These are phyloP conservation scores for Durio zibethinus DNA, from an alignment of 345 rosid species.

Conservation along the genomic window DNA sequence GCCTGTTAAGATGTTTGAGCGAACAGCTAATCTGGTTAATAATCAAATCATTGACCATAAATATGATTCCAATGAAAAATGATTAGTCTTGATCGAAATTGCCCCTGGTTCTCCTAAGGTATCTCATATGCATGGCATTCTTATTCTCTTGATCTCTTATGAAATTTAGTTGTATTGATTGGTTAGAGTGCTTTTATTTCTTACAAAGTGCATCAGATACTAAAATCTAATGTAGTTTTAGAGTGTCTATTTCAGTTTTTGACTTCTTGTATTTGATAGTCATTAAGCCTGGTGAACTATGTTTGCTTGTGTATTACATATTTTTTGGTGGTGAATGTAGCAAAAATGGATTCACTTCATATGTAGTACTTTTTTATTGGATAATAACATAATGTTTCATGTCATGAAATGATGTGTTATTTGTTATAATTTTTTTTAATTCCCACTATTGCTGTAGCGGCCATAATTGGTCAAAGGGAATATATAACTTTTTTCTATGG, in stretches of 20 bases:
- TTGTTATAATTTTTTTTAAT: not conserved
- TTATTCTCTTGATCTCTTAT: not conserved
- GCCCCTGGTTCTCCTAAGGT: conserved; percentile 98
- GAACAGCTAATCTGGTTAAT: conserved; percentile 82
- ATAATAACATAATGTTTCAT: not conserved
- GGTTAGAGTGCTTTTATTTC: not conserved
- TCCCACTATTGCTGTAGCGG: conserved; percentile 39
- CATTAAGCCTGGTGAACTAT: not conserved
- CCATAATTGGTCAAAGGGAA: conserved; percentile 88
- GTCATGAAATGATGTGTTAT: not conserved
- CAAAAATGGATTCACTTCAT: not conserved
- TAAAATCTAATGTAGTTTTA: not conserved
- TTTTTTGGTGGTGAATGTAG: not conserved
- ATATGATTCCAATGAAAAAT: conserved; percentile 87
- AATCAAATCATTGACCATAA: conserved; percentile 92
- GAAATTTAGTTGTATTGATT: no score
- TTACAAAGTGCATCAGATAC: not conserved
- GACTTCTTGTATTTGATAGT: not conserved
- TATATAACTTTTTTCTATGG: conserved; percentile 87
- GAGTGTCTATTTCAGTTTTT: not conserved
- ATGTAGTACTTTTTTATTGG: not conserved
- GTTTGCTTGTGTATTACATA: not conserved
- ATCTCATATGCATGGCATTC: conserved; percentile 14
- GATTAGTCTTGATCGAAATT: conserved; percentile 92
- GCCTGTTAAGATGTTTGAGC: conserved; percentile 90